Conservation (phyloP, 202 grass and related monocot species). For the Bolboschoenoplectus hybrid region DNA sequence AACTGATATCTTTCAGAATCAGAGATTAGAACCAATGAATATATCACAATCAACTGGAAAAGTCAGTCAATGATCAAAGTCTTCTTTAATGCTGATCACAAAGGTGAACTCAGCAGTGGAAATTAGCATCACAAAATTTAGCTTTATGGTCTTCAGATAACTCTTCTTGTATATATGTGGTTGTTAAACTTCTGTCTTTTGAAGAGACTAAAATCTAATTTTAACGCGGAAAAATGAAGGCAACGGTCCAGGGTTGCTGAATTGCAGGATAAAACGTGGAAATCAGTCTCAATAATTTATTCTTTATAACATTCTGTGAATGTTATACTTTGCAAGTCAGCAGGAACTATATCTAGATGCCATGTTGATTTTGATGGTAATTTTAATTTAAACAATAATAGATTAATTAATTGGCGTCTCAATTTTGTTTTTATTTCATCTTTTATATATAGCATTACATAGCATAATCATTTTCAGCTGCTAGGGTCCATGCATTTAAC, state of each 20-base stretch:
- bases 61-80: constrained; percentile 20
- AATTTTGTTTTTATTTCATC: no score
- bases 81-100: not conserved
- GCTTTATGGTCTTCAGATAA: not conserved
- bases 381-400: no score
- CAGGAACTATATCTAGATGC: no score
- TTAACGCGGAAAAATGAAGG: no score
- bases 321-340: no score
- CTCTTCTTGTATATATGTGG: not conserved
- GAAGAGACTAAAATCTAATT: no score
- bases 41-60: not conserved
- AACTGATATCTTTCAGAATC: not conserved
- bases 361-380: no score
- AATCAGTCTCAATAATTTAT: not conserved
- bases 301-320: not conserved
- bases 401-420: no score
- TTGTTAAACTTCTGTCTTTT: not conserved
- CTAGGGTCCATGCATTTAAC: no score
- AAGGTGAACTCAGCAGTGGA: not conserved
- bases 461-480: no score
- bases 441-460: no score
- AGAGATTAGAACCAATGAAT: not conserved
- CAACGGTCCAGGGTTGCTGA: no score
- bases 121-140: not conserved
- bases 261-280: not conserved